Conservation (phyloP, 371 early-diverging fungal genomes). For the Mucor indicus region DNA sequence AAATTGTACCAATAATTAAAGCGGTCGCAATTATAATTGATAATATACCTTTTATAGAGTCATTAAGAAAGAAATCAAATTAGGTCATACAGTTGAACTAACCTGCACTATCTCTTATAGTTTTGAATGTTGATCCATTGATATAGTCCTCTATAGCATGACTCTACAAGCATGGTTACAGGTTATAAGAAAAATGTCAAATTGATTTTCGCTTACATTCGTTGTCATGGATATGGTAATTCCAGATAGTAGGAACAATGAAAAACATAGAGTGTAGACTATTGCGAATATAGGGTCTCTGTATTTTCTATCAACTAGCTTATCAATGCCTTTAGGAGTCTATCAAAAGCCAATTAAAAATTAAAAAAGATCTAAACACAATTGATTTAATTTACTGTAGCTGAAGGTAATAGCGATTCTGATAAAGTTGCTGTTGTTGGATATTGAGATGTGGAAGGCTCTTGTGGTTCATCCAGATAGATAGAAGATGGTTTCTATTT, state of each 20-base stretch:
- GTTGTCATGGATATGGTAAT: slow-evolving; percentile 51
- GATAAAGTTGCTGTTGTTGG: slow-evolving; percentile 26
- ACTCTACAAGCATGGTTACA: slow-evolving; percentile 14
- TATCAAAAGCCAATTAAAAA: slow-evolving; percentile 5
- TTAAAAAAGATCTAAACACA: not conserved
- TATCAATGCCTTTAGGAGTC: slow-evolving; percentile 36
- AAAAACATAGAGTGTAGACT: slow-evolving; percentile 38
- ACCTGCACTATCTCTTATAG: slow-evolving; percentile 59
- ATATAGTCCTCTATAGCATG: slow-evolving; percentile 39
- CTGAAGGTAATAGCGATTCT: slow-evolving; percentile 39
- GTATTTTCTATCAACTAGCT: slow-evolving; percentile 37
- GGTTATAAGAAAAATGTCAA: not conserved
- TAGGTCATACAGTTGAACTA: not conserved
- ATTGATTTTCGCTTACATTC: slow-evolving; percentile 37
- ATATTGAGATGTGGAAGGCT: slow-evolving; percentile 16
- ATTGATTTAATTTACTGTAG: slow-evolving; percentile 25
- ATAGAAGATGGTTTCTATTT: slow-evolving; percentile 55
- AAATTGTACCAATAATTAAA: slow-evolving; percentile 48
- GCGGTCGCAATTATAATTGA: slow-evolving; percentile 44
- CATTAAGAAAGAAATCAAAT: not conserved
- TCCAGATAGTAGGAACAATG: slow-evolving; percentile 42
- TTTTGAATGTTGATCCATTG: slow-evolving; percentile 46
- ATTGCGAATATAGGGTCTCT: slow-evolving; percentile 57
- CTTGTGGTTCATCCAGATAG: slow-evolving; percentile 47
- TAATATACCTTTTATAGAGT: slow-evolving; percentile 39